Base-by-base conservation (phyloP, 495 filamentous ascomycete genomes). In the Xylaria castorea region DNA sequence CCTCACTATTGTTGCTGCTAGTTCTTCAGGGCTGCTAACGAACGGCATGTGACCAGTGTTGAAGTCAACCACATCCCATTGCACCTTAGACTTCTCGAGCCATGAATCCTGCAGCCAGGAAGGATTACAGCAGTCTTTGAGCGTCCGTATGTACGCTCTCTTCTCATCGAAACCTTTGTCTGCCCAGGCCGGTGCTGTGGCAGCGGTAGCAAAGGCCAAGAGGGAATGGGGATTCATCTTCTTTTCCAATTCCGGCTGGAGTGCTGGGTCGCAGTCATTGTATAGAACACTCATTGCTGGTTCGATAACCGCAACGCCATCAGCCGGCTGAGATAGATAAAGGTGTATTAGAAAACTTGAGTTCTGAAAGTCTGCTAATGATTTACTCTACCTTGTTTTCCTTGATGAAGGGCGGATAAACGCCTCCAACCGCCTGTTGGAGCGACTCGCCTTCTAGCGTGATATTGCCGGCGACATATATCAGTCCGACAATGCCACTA, bases 31-130 rank as follows among this genome's bases (percentile, higher is more conserved):
- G 0, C 8, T n/a, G 46, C 46, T 50, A 5, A 71, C 34, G 22
- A 71, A 71, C n/a, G 60, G 61, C 60, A 71, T 65, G 20, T 71
- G 69, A 0, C 69, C 69, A 1, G 60, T 57, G 1, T 65, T 22
- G 5, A 71, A 42, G 53, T 65, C n/a, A 20, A 65, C 27, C 8
- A 71, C 60, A 5, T 71, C 27, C 60, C 60, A 71, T 6, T 65
- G 2, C 2, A 71, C 60, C 20, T 14, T 7, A 1, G 69, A 53
- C 20, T 46, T 71, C 46, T 64, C 44, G 6, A 71, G 11, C 69
- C 69, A 71, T 12, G 16, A 8, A 12, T 55, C 46, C 46, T 65
- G 69, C 3, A 71, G 6, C 5, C 1, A 57, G 0, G 25, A 25
- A 9, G 60, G 30, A 16, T 71, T 64, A 18, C 32, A 64, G 3